Evolutionary conservation across 176 grass and related monocot genomes (phyloP), one percentile per base, ranked within the genome.

Genomic region (Tillandsia leiboldiana): DNA sequence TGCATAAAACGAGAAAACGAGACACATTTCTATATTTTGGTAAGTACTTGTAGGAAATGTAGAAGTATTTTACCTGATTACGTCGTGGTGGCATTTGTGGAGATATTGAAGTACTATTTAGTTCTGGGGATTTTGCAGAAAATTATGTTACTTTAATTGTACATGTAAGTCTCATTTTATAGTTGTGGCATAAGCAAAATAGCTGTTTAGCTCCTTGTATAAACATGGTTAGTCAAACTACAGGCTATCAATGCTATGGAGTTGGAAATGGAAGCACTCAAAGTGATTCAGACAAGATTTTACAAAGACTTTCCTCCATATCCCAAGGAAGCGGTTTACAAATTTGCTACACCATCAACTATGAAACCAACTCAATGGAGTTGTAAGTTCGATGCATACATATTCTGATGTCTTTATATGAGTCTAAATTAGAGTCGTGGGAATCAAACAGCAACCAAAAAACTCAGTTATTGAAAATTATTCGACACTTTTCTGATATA

Each of bases 311-410:
- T 99, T 65, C 94, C 82, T 76, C 48, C 89, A 51, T 89, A 99
- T 8, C 86, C 88, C 3, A 87, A 90, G 76, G 89, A 99, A 77
- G 75, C 73, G 23, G 15, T 93, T 29, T 99, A 93, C 70, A 89
- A 92, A 66, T 99, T 93, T 92, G 89, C 94, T 57, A 99, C 87
- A 66, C 94, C 94, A 69, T 99, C 94, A 66, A 99, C 94, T 3
- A 92, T 99, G 82, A 99, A 99, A 76, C 94, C 94, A 75, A 99
- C 94, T 68, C 85, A 99, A 72, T 99, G 89, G 94, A 87, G 79
- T 70, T 99, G 89, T 99, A 84, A 77, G 84, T 79, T 14, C 65
- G 61, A 49, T 70, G 14, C 74, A 10, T 18, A 74, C 65, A 10
- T 83, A 29, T 71, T 23, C 10, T 27, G 53, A 28, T 64, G 58